Evolutionary conservation across 1,284 basidiomycete genomes (phyloP).

Genomic region (Golubevia pallescens): DNA sequence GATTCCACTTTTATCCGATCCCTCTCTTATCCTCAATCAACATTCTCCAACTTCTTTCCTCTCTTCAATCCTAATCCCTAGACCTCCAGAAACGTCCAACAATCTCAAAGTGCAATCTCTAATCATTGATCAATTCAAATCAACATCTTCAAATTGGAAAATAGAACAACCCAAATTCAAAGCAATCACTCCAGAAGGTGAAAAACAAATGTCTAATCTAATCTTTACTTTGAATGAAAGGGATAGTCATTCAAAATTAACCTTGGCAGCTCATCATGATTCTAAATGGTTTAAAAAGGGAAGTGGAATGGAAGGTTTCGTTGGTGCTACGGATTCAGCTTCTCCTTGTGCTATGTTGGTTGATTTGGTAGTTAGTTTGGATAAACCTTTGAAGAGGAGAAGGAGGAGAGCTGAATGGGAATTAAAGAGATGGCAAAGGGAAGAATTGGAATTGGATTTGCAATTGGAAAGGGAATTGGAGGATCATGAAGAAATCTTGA

Average conservation of each 20-base stretch:
- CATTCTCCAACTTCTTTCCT: constrained; percentile 31
- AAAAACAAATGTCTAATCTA: constrained; percentile 83
- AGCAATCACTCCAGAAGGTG: constrained; percentile 81
- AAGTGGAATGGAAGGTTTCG: constrained; percentile 73
- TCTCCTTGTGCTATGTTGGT: constrained; percentile 83
- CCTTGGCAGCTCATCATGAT: constrained; percentile 94
- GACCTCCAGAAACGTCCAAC: constrained; percentile 47
- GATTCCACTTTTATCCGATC: constrained; percentile 22
- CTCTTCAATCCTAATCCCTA: constrained; percentile 52
- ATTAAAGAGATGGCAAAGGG: constrained; percentile 5
- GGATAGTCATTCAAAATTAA: constrained; percentile 77
- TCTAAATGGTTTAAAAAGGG: constrained; percentile 88
- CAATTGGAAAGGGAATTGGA: constrained; percentile 3
- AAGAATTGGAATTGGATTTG: background rate
- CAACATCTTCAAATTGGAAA: constrained; percentile 36
- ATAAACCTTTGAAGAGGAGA: constrained; percentile 34
- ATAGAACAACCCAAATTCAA: constrained; percentile 69
- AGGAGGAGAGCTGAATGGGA: constrained; percentile 19
- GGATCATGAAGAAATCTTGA: background rate
- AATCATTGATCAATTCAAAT: constrained; percentile 32
- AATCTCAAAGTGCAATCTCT: constrained; percentile 32
- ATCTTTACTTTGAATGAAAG: constrained; percentile 88
- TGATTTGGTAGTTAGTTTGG: constrained; percentile 48
- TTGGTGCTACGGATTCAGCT: constrained; percentile 97
- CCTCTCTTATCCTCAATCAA: constrained; percentile 28